Evolutionary conservation across 2,329 filamentous ascomycete genomes (phyloP), one percentile per base, ranked within the genome.

Genomic region (Tolypocladium tundrense): DNA sequence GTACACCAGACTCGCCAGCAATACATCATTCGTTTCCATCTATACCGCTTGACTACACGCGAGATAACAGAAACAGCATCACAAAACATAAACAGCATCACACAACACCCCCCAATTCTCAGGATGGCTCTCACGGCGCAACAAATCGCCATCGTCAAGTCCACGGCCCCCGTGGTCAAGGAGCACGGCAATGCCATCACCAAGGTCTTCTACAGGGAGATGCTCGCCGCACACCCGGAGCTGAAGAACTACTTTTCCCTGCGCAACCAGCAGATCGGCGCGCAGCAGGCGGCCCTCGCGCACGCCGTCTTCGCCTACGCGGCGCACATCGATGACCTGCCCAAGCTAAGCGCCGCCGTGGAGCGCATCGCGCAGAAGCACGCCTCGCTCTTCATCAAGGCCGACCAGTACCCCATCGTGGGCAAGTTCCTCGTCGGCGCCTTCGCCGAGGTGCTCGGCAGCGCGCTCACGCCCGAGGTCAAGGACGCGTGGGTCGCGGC

Each of bases 341-440:
- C 78, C 53, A 80, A 76, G 24, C 77, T 91, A 5, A 69, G 69
- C 14, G 77, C 80, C 39, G 75, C 74, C 40, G 76, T 83, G 16
- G 85, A 90, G 70, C 81, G 86, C 65, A 91, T 93, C 62, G 86
- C 85, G 58, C 83, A 91, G 66, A 91, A 91, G 74, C 88, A 92
- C 67, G 87, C 80, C 31, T 87, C 83, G 1, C 78, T 92, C n/a
- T 83, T 82, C 67, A 81, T 92, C 66, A 74, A 77, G 62, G 79
- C 88, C 0, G 86, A 85, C 27, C 85, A 91, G 56, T 92, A 92
- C 68, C 72, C 77, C 56, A 80, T 90, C 39, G 88, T 92, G 2
- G 88, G 86, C 48, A 79, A 82, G 61, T 79, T 85, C 68, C 78
- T 92, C 1, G 76, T 92, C 21, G 80, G 78, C 54, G 86, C 88